These are phyloP conservation scores for Cyberlindnera lachancei DNA, from an alignment of 805 yeast genomes.

Conservation along the genomic window DNA sequence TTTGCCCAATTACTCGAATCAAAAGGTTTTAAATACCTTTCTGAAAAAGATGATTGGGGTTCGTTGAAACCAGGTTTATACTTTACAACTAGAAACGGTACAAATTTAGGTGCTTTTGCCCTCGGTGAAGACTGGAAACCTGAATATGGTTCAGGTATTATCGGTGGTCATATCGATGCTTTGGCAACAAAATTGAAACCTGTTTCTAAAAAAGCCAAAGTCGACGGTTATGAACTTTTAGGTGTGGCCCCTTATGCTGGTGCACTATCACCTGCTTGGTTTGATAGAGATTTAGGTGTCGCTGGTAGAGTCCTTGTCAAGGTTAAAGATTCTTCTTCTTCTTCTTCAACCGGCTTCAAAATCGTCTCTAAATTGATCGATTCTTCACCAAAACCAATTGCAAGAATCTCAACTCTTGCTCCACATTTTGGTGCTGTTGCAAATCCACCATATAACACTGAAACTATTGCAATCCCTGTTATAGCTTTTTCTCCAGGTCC, in stretches of 20 bases:
- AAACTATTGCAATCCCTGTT: slow-evolving; percentile 73
- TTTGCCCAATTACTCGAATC: slow-evolving; percentile 40
- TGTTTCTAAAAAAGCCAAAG: slow-evolving; percentile 45
- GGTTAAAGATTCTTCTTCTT: slow-evolving; percentile 25
- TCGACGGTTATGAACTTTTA: slow-evolving; percentile 68
- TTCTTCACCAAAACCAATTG: slow-evolving; percentile 64
- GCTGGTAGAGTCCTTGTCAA: slow-evolving; percentile 69
- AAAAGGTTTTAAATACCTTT: slow-evolving; percentile 57
- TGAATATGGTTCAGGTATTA: slow-evolving; percentile 56
- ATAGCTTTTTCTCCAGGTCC: slow-evolving; percentile 44
- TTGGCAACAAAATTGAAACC: slow-evolving; percentile 68
- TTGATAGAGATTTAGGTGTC: slow-evolving; percentile 80
- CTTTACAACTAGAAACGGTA: slow-evolving; percentile 62
- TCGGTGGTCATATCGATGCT: slow-evolving; percentile 75
- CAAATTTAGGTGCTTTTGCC: slow-evolving; percentile 61
- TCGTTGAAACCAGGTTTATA: slow-evolving; percentile 42
- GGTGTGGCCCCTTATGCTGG: slow-evolving; percentile 87
- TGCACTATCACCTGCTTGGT: slow-evolving; percentile 56
- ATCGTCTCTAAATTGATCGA: slow-evolving; percentile 40
- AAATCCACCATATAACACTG: slow-evolving; percentile 64
- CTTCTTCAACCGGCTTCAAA: slow-evolving; percentile 15
- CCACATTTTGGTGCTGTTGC: slow-evolving; percentile 78
- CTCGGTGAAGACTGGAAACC: slow-evolving; percentile 63
- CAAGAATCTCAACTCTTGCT: slow-evolving; percentile 77
- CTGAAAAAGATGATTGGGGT: slow-evolving; percentile 46